phyloP scores from a whole-genome alignment of 1,284 basidiomycete genomes.

The Phellopilus nigrolimitatus region DNA sequence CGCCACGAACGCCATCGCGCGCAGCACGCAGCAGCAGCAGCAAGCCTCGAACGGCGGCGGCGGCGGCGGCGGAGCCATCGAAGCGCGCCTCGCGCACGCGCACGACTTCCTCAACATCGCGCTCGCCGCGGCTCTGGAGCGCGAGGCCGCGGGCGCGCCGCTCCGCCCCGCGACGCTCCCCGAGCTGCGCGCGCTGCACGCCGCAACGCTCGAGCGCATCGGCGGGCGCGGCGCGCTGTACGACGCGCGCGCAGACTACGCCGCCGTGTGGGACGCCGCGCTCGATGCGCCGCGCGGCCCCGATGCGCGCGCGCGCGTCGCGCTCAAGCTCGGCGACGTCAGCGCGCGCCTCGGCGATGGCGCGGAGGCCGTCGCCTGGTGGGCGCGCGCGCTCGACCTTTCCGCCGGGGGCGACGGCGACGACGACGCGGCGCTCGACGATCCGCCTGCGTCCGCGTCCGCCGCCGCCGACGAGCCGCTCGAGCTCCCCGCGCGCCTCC shows the following conservation, averaged over 20 bases:
- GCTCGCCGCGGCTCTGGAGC: constrained; percentile 9
- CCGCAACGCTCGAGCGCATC: constrained; percentile 63
- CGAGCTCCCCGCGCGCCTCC: constrained; percentile 37
- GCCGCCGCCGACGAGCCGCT: constrained; percentile 4
- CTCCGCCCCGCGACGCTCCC: constrained; percentile 49
- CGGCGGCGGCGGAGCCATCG: constrained; percentile 39
- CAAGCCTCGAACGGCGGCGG: too few species aligned
- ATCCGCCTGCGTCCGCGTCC: constrained; percentile 6
- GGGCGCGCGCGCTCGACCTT: constrained; percentile 52
- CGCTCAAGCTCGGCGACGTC: constrained; percentile 63
- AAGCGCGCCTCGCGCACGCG: constrained; percentile 48
- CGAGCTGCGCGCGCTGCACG: constrained; percentile 60
- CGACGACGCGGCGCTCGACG: not conserved
- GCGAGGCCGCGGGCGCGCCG: constrained; percentile 30
- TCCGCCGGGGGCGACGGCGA: constrained; percentile 24
- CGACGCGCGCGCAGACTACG: constrained; percentile 58
- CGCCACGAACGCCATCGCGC: constrained; percentile 35
- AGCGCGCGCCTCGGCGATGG: constrained; percentile 47
- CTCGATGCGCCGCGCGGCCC: constrained; percentile 32
- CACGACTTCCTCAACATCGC: constrained; percentile 52
- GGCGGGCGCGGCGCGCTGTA: constrained; percentile 51
- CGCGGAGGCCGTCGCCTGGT: constrained; percentile 59
- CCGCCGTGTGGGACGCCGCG: constrained; percentile 51
- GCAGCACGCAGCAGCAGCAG: too few species aligned
- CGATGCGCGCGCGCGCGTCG: constrained; percentile 35